Conservation (phyloP, 2,329 filamentous ascomycete species). For the Beauveria sp. region DNA sequence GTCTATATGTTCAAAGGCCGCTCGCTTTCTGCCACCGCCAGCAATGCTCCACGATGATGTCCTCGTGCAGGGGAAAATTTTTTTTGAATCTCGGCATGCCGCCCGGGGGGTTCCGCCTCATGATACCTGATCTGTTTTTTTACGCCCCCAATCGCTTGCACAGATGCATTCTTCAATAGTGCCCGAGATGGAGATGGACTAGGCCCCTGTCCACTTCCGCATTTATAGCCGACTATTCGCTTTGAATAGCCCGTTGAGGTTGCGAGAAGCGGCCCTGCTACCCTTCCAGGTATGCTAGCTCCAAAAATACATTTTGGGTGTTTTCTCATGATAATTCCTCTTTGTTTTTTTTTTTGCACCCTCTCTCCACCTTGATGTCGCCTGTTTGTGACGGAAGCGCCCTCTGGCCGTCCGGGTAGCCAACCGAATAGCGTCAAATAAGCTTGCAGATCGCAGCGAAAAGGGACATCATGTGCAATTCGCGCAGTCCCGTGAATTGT, state of each 20-base stretch:
- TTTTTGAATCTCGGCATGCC: neutral
- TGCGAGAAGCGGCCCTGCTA: neutral
- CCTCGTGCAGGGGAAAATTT: neutral
- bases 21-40: neutral
- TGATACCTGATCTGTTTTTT: neutral
- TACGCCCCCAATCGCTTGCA: constrained; percentile 2
- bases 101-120: neutral
- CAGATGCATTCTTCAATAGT: neutral
- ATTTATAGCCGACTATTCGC: neutral
- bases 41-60: neutral
- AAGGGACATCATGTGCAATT: neutral
- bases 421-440: neutral
- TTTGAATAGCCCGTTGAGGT: neutral
- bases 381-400: neutral
- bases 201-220: neutral
- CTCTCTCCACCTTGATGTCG: neutral
- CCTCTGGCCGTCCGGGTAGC: neutral
- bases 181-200: neutral
- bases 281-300: neutral
- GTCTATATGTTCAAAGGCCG: no score
- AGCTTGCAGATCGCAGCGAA: constrained; percentile 1
- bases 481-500: neutral
- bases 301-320: neutral
- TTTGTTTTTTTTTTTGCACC: neutral
- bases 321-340: neutral